Conservation (phyloP, 2,329 filamentous ascomycete genomes). For the Magnaporthiopsis rhizophila region DNA sequence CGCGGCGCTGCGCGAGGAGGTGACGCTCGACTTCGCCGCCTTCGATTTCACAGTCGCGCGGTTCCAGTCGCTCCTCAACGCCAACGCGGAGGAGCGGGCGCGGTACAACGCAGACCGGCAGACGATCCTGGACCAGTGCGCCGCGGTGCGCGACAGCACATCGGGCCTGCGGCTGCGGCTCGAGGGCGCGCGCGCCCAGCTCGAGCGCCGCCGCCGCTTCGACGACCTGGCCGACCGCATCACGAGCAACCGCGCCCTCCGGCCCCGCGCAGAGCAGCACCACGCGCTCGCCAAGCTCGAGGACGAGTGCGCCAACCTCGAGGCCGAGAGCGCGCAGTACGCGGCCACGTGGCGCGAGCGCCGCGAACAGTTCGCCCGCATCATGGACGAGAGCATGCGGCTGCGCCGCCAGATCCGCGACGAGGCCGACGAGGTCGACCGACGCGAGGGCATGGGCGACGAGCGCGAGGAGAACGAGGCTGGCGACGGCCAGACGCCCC, state of each 20-base stretch:
- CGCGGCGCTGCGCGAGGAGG: slow-evolving; percentile 69
- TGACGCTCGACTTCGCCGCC: slow-evolving; percentile 79
- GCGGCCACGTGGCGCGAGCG: slow-evolving; percentile 77
- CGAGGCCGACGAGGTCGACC: slow-evolving; percentile 90
- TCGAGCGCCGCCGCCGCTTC: slow-evolving; percentile 74
- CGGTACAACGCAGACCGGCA: slow-evolving; percentile 76
- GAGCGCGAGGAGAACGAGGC: slow-evolving; percentile 37
- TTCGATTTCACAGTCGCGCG: slow-evolving; percentile 82
- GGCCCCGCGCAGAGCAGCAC: slow-evolving; percentile 76
- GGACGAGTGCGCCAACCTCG: slow-evolving; percentile 79
- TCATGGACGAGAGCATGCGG: slow-evolving; percentile 86
- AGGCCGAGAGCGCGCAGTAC: slow-evolving; percentile 76
- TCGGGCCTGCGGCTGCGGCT: slow-evolving; percentile 64
- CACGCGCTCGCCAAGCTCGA: slow-evolving; percentile 72
- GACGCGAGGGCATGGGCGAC: slow-evolving; percentile 72
- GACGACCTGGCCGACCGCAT: slow-evolving; percentile 86
- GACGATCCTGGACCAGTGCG: slow-evolving; percentile 69
- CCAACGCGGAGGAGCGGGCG: slow-evolving; percentile 75
- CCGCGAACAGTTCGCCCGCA: slow-evolving; percentile 75
- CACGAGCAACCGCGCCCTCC: slow-evolving; percentile 68
- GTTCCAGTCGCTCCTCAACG: slow-evolving; percentile 77
- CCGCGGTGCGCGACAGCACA: slow-evolving; percentile 70
- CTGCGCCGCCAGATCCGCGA: slow-evolving; percentile 80
- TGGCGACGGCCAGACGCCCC: slow-evolving; percentile 44
- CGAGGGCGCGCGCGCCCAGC: slow-evolving; percentile 64